phyloP scores from a whole-genome alignment of 768 basidiomycete species.

The Amanita phalloides region DNA sequence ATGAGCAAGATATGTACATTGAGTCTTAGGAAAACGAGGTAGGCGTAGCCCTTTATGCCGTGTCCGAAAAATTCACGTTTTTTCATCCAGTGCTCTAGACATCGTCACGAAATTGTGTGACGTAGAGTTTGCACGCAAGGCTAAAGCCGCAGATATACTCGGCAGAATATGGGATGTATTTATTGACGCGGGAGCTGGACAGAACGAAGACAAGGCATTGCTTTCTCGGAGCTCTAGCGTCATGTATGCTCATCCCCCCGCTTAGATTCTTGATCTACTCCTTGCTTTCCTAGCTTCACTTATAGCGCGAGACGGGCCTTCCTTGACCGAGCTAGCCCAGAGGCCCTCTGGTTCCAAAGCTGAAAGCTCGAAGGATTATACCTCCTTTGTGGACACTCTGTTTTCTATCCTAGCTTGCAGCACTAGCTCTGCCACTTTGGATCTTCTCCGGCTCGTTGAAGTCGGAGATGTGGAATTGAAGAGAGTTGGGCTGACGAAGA shows the following conservation, averaged over 20 bases:
- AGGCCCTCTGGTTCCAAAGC: conserved; percentile 5
- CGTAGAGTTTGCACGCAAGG: conserved; percentile 65
- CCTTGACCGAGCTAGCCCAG: conserved; percentile 45
- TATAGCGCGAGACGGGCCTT: conserved; percentile 45
- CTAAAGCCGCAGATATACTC: conserved; percentile 68
- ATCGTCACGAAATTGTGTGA: conserved; percentile 68
- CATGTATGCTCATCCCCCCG: not conserved
- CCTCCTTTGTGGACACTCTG: conserved; percentile 28
- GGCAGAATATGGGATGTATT: conserved; percentile 60
- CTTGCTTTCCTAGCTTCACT: conserved; percentile 53
- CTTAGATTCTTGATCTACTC: conserved; percentile 54
- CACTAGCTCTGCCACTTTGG: conserved; percentile 29
- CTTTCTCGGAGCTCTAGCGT: not conserved
- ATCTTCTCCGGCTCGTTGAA: conserved; percentile 29
- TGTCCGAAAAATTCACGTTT: not conserved
- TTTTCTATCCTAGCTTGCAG: conserved; percentile 27
- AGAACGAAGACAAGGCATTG: conserved; percentile 41
- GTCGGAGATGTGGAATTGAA: conserved; percentile 33
- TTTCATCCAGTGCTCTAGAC: conserved; percentile 54
- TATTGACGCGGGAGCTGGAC: conserved; percentile 44
- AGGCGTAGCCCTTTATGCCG: conserved; percentile 4
- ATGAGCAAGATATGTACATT: conserved; percentile 42
- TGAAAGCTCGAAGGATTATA: conserved; percentile 7
- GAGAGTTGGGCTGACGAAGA: conserved; percentile 40
- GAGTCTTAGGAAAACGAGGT: conserved; percentile 63